A percentile compares a stretch with the other conserved stretches of the same genome.
Evolutionary conservation across 1,284 basidiomycete species (phyloP).

Genomic region (Apiotrichum akiyoshidainum): DNA sequence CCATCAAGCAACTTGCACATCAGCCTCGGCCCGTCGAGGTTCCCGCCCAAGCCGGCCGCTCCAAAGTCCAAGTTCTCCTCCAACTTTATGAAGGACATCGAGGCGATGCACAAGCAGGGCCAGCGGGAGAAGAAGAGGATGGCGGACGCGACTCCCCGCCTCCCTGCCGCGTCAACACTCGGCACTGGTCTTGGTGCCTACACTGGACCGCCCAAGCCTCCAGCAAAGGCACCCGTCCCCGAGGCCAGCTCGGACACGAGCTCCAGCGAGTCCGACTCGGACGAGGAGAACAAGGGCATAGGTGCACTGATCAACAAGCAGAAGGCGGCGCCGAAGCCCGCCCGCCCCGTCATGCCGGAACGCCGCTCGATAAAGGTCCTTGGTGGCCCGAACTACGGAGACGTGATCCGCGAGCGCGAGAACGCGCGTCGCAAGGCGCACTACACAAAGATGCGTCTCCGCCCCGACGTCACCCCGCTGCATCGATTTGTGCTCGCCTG

Average conservation of each 20-base stretch:
- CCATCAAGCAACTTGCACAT: conserved; percentile 32
- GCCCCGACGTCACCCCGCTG: conserved; percentile 75
- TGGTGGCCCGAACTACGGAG: conserved; percentile 49
- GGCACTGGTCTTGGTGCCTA: conserved; percentile 44
- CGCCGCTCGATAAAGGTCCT: conserved; percentile 69
- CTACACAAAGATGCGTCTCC: conserved; percentile 66
- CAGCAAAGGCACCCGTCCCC: conserved; percentile 12
- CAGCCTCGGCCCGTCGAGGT: conserved; percentile 31
- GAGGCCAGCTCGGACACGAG: conserved; percentile 36
- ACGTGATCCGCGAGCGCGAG: conserved; percentile 42
- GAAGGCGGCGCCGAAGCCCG: conserved; percentile 18
- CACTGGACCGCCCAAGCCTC: conserved; percentile 23
- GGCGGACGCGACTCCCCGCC: conserved; percentile 22
- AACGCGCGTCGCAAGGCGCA: conserved; percentile 62
- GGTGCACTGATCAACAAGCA: conserved; percentile 59
- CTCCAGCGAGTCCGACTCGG: conserved; percentile 50
- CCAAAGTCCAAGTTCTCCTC: conserved; percentile 27
- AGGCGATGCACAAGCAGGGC: conserved; percentile 30
- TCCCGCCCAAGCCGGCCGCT: conserved; percentile 23
- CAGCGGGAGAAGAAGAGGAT: conserved; percentile 12
- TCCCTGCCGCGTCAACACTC: conserved; percentile 33
- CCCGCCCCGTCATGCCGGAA: conserved; percentile 53
- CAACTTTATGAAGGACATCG: conserved; percentile 44
- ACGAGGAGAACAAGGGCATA: conserved; percentile 59
- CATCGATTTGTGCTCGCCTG: conserved; percentile 81